Base-by-base conservation (phyloP, 1,139 yeast species). In the Debaryomyces nepalensis region DNA sequence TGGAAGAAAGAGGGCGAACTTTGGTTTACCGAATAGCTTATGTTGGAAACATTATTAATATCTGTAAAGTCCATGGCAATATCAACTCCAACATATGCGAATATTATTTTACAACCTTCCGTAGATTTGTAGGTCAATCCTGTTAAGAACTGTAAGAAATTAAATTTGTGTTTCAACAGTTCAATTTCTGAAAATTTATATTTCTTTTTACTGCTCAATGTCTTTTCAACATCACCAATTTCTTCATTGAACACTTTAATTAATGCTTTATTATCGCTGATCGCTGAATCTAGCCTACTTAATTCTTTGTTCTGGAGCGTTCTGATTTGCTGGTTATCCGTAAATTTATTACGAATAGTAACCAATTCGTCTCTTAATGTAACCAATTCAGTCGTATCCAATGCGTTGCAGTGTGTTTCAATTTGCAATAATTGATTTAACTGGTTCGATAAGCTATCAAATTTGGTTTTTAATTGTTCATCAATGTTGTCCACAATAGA, bases 151-250 rank as follows among this genome's bases (percentile, higher is more conserved):
- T 63, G 67, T 19, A 67, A 47, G 3, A 60, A 30, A 29, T 57
- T 55, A 46, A 57, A 59, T 40, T 61, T 62, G 18, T 54, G 43
- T 19, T 50, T 51, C 23, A 67, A 50, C 10, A 53, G 31, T 19
- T 54, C 54, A 21, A 64, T 57, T 37, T 67, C 73, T 21, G 57
- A 50, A 0, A 43, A 30, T 26, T 58, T 61, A 42, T 63, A 67
- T 26, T 49, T 59, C 39, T 55, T 60, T 33, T 55, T 59, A 14
- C 49, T 54, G 22, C 52, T 55, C 14, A 62, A 42, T 4, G 45
- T 43, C 5, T 45, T 44, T 38, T 63, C 58, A 11, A 52, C 43
- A 1, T 40, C 45, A 2, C 34, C 27, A 4, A 61, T 50, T 24
- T 61, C 54, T 4, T 35, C 23, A 2, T 43, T 49, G 26, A 65